Percentiles rank a stretch among this genome's conserved stretches.
These are phyloP conservation scores for Nephromyces sp. DNA, from an alignment of 169 alveolate species.

Conservation along the genomic window DNA sequence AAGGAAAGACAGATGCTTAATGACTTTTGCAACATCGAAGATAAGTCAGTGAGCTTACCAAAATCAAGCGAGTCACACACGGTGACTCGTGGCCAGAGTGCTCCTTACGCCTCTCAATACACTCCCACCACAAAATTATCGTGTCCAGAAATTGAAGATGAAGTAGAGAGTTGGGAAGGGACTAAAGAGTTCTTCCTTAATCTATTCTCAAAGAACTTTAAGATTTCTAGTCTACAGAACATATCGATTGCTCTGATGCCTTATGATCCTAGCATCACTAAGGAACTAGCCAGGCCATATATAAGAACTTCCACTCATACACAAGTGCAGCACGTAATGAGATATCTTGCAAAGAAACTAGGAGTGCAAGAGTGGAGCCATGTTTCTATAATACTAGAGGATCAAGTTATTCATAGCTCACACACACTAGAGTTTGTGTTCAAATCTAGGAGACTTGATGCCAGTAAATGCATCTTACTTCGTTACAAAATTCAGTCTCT, in stretches of 20 bases:
- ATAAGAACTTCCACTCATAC: neutral
- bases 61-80: neutral
- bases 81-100: no score
- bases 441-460: neutral
- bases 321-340: neutral
- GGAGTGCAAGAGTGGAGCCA: neutral
- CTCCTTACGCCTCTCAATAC: no score
- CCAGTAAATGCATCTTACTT: neutral
- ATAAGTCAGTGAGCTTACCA: neutral
- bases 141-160: no score
- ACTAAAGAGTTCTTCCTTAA: neutral
- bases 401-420: neutral
- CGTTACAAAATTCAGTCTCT: no score
- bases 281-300: neutral
- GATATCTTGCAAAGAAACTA: neutral
- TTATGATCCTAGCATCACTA: neutral
- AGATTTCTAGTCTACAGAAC: neutral
- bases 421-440: neutral
- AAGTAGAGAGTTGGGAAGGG: neutral
- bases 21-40: neutral
- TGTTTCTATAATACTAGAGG: neutral
- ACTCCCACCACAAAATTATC: neutral
- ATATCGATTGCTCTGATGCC: neutral
- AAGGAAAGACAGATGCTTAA: slow-evolving; percentile 26
- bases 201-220: neutral